Evolutionary conservation across 2,329 filamentous ascomycete genomes (phyloP).

Genomic region (Paraphaeosphaeria minitans): DNA sequence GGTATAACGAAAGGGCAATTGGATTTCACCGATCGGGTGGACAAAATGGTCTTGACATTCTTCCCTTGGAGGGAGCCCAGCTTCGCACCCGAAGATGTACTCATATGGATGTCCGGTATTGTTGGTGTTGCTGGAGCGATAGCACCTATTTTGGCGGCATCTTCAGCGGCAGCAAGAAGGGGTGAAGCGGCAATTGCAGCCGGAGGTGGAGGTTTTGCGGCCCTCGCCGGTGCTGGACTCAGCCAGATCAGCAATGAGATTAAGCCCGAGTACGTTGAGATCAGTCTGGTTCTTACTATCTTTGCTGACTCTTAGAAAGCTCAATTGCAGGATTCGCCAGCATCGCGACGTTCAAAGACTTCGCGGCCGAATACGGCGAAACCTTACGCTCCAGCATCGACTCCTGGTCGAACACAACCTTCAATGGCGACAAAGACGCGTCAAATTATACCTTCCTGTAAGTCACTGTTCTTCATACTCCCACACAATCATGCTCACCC

Average conservation of each 20-base stretch:
- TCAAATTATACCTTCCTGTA: slow-evolving; percentile 4
- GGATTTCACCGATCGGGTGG: slow-evolving; percentile 5
- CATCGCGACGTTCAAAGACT: slow-evolving; percentile 7
- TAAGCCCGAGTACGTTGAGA: slow-evolving; percentile 1
- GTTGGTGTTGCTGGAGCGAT: slow-evolving; percentile 1
- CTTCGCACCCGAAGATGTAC: slow-evolving; percentile 1
- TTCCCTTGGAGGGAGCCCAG: slow-evolving; percentile 4
- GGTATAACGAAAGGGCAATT: slow-evolving; percentile 8
- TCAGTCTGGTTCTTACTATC: background rate
- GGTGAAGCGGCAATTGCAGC: background rate
- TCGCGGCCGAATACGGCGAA: slow-evolving; percentile 5
- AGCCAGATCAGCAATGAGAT: slow-evolving; percentile 6
- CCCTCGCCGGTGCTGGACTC: background rate
- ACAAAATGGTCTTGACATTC: slow-evolving; percentile 6
- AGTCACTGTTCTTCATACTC: background rate
- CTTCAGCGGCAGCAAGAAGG: background rate
- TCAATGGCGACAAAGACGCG: background rate
- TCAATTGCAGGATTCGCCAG: slow-evolving; percentile 3
- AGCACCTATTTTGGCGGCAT: background rate
- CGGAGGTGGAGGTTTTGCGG: background rate
- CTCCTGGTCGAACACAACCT: slow-evolving; percentile 2
- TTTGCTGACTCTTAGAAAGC: background rate
- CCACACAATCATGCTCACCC: background rate
- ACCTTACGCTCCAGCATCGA: background rate
- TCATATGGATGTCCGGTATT: slow-evolving; percentile 3